Conservation (phyloP, 208 protist genomes). For the Leishmania arabica region DNA sequence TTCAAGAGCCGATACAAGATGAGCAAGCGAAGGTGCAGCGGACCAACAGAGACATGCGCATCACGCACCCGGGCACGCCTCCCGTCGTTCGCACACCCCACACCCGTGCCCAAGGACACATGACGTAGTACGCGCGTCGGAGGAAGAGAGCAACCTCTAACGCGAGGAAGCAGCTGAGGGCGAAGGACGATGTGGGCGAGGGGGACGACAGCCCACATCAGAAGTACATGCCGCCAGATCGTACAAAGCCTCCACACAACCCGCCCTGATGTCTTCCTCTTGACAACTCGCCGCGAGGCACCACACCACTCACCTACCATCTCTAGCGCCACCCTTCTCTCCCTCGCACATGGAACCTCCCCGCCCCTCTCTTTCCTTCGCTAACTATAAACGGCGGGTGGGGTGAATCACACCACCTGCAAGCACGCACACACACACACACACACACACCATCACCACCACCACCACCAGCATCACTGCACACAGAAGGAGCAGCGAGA, state of each 20-base stretch:
- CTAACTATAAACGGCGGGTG: no score
- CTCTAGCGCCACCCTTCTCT: neutral
- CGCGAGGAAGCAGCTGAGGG: neutral
- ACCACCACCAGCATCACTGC: neutral
- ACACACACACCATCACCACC: neutral
- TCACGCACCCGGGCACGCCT: neutral
- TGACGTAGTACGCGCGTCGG: neutral
- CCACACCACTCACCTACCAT: neutral
- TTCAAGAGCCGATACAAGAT: neutral
- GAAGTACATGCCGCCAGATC: neutral
- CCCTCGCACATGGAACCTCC: neutral
- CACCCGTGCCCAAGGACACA: neutral
- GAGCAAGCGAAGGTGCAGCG: neutral
- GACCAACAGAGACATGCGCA: neutral
- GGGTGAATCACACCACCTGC: neutral
- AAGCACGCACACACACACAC: neutral
- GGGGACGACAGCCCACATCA: neutral
- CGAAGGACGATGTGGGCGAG: neutral
- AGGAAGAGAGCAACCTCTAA: neutral
- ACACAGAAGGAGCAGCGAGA: neutral
- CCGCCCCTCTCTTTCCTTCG: neutral
- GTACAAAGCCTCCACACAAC: neutral
- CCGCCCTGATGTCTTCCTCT: neutral
- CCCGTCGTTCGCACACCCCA: neutral
- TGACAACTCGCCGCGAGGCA: neutral